Conservation (phyloP, 257 asterid species). For the Voacanga thouarsii region DNA sequence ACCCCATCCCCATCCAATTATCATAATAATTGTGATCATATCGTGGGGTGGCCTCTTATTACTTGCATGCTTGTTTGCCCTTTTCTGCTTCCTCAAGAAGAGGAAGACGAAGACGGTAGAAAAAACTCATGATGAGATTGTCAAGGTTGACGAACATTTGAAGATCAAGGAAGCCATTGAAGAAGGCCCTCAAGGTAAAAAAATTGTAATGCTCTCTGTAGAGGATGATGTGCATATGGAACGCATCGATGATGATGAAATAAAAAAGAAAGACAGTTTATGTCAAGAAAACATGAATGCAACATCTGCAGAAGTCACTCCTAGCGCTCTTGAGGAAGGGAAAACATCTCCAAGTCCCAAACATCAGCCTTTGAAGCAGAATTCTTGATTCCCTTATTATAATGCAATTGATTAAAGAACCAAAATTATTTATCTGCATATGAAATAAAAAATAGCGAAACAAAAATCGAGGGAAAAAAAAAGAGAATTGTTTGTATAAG, state of each 20-base stretch:
- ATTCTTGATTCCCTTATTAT: slow-evolving; percentile 6
- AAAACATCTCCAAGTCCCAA: slow-evolving; percentile 19
- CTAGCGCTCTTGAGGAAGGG: slow-evolving; percentile 29
- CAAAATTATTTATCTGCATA: not conserved
- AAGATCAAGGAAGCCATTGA: slow-evolving; percentile 31
- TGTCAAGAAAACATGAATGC: slow-evolving; percentile 17
- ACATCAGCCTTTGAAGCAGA: not conserved
- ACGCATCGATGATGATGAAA: slow-evolving; percentile 13
- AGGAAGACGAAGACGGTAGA: slow-evolving; percentile 25
- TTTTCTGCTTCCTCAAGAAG: slow-evolving; percentile 30
- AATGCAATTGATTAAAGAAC: not conserved
- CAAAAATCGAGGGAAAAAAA: not conserved
- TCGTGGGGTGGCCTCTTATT: slow-evolving; percentile 26
- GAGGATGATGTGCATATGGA: slow-evolving; percentile 32
- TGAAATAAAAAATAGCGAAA: not conserved
- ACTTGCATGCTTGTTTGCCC: slow-evolving; percentile 22
- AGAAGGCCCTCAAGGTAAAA: slow-evolving; percentile 33
- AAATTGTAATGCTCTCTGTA: slow-evolving; percentile 23
- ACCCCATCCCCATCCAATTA: slow-evolving; percentile 18
- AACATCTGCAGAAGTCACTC: slow-evolving; percentile 19
- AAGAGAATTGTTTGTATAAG: not conserved
- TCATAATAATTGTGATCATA: slow-evolving; percentile 26
- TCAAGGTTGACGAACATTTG: slow-evolving; percentile 32
- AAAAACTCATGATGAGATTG: slow-evolving; percentile 16
- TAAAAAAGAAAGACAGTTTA: slow-evolving; percentile 21